Conservation (phyloP, 371 early-diverging fungal species). For the Mucor saturninus region DNA sequence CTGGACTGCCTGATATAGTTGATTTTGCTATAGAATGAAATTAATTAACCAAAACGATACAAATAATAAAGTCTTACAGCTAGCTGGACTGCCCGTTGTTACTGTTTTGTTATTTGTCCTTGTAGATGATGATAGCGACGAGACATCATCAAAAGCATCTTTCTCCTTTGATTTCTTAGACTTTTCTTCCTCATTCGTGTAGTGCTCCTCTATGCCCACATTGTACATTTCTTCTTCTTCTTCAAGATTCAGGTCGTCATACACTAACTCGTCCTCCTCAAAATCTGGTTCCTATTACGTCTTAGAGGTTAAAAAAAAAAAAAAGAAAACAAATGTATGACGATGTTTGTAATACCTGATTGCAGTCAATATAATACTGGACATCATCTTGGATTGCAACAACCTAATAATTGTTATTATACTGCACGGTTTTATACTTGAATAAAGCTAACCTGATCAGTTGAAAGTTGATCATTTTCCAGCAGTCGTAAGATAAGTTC, state of each 20-base stretch:
- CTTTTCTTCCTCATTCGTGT: constrained; percentile 19
- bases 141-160: constrained; percentile 7
- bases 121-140: constrained; percentile 5
- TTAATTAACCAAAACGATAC: neutral
- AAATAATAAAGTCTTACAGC: constrained; percentile 9
- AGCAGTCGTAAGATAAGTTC: constrained; percentile 91
- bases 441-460: constrained; percentile 57
- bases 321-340: neutral
- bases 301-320: neutral
- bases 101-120: constrained; percentile 4
- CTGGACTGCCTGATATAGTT: constrained; percentile 18
- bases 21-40: constrained; percentile 11
- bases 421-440: neutral
- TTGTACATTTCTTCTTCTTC: constrained; percentile 86
- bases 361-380: constrained; percentile 88
- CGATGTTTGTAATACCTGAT: constrained; percentile 48
- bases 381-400: constrained; percentile 69
- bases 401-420: constrained; percentile 14
- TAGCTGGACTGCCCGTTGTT: constrained; percentile 15
- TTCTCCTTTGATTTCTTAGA: constrained; percentile 15
- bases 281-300: constrained; percentile 75
- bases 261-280: constrained; percentile 92
- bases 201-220: constrained; percentile 60
- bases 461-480: constrained; percentile 87
- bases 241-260: constrained; percentile 91